Evolutionary conservation across 208 protist species (phyloP), one percentile per base, ranked within the genome.

Genomic region (Trypanosoma congolense): DNA sequence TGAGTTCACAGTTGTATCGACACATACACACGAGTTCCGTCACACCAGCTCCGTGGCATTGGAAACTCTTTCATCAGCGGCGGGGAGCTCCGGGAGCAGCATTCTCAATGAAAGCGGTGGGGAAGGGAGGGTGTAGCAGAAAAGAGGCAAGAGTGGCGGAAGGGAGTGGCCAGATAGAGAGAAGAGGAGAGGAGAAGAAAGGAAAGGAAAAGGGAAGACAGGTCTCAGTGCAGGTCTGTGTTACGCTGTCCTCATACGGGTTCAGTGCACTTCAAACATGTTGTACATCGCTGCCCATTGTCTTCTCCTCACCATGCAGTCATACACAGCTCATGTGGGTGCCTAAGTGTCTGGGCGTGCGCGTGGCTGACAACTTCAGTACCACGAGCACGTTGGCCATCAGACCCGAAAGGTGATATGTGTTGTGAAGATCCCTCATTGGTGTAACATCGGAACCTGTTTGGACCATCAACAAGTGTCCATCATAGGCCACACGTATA

Each of bases 191-290:
- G 33, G 33, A 12, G 33, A 12, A 38, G 12, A 12, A 16, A 38
- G 12, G 12, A 6, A 38, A 12, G 33, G 33, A 38, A 38, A 16
- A 6, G 12, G 9, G 33, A 12, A 38, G 12, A 12, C 12, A 38
- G 12, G 33, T 41, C 22, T 58, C 52, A 58, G 52, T 58, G 52
- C 52, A 58, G 52, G 52, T 58, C 52, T 58, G 52, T 61, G 55
- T 55, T 61, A 55, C 25, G 43, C 16, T 61, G 41, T 61, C 35
- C 55, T 61, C 43, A 61, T 14, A 33, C 10, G 42, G 6, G 8
- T 6, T 46, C 42, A 19, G 42, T 24, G 21, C 12, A 46, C 8
- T 38, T 24, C 9, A 19, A 46, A 25, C 21, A 46, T 46, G 9
- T 46, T 46, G 42, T 46, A 24, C 42, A 46, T 46, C 42, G 42